Evolutionary conservation across 495 filamentous ascomycete species (phyloP).

Genomic region (Viridothelium virens): DNA sequence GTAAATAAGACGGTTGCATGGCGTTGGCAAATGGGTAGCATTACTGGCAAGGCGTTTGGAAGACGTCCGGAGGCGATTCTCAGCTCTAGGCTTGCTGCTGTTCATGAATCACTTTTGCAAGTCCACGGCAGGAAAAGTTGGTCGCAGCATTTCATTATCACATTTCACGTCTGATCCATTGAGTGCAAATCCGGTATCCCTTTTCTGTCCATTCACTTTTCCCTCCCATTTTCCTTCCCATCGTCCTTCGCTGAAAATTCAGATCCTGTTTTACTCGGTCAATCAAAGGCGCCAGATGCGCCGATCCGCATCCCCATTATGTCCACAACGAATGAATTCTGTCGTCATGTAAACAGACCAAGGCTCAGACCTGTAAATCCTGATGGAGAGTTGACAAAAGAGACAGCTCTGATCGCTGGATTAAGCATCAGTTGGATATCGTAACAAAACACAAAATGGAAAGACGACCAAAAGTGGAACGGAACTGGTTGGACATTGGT

Average conservation of each 20-base stretch:
- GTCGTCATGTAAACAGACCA: background rate
- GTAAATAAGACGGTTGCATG: too few species aligned
- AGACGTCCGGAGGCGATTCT: background rate
- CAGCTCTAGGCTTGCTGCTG: background rate
- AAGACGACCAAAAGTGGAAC: too few species aligned
- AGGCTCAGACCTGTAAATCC: background rate
- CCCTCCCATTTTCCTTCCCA: background rate
- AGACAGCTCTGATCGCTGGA: background rate
- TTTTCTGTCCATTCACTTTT: background rate
- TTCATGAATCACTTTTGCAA: background rate
- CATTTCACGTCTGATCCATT: background rate
- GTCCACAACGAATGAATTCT: background rate
- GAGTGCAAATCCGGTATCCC: background rate
- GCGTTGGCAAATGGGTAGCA: background rate
- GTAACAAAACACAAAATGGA: background rate
- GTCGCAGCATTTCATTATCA: background rate
- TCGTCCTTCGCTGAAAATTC: background rate
- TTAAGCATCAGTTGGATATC: background rate
- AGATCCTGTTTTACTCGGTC: background rate
- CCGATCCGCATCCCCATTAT: background rate
- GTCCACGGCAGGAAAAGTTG: background rate
- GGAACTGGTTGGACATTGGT: too few species aligned
- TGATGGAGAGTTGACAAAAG: background rate
- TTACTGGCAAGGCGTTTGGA: background rate
- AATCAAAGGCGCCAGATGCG: background rate